Conservation (phyloP, 1,284 basidiomycete species). For the Naganishia sp. region DNA sequence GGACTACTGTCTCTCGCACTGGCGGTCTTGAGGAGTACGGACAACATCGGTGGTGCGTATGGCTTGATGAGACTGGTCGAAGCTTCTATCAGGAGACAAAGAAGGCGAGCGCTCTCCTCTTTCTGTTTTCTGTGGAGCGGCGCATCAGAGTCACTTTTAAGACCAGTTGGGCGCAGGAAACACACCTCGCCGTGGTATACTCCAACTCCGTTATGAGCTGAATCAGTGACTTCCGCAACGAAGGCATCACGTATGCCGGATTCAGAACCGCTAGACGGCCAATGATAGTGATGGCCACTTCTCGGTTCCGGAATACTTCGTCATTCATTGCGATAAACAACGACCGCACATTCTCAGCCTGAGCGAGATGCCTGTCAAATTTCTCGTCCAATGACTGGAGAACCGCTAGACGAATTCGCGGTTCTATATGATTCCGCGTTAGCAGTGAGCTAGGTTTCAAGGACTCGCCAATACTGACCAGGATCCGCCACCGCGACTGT, state of each 20-base stretch:
- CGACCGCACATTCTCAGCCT: conserved; percentile 95
- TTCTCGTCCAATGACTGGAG: conserved; percentile 85
- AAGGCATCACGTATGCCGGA: conserved; percentile 98
- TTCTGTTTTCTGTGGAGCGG: conserved; percentile 62
- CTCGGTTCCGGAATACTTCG: conserved; percentile 90
- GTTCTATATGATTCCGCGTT: conserved; percentile 58
- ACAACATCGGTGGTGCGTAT: conserved; percentile 94
- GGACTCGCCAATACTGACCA: conserved; percentile 57
- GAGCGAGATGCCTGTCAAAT: conserved; percentile 97
- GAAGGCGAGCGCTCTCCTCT: conserved; percentile 86
- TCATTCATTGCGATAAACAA: conserved; percentile 98
- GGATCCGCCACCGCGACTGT: conserved; percentile 98
- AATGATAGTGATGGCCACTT: conserved; percentile 86
- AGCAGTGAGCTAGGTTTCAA: neutral
- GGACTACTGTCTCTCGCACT: conserved; percentile 84
- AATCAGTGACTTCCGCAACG: conserved; percentile 90
- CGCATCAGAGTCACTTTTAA: neutral
- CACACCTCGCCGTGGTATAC: conserved; percentile 86
- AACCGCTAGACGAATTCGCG: conserved; percentile 82
- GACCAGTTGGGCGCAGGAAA: conserved; percentile 31
- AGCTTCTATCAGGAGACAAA: conserved; percentile 83
- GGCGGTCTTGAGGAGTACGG: conserved; percentile 72
- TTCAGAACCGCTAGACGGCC: conserved; percentile 94
- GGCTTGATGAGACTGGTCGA: conserved; percentile 94
- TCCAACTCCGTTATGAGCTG: conserved; percentile 96